These are phyloP conservation scores for Cladobotryum mycophilum DNA, from an alignment of 2,329 filamentous ascomycete species.

Conservation along the genomic window DNA sequence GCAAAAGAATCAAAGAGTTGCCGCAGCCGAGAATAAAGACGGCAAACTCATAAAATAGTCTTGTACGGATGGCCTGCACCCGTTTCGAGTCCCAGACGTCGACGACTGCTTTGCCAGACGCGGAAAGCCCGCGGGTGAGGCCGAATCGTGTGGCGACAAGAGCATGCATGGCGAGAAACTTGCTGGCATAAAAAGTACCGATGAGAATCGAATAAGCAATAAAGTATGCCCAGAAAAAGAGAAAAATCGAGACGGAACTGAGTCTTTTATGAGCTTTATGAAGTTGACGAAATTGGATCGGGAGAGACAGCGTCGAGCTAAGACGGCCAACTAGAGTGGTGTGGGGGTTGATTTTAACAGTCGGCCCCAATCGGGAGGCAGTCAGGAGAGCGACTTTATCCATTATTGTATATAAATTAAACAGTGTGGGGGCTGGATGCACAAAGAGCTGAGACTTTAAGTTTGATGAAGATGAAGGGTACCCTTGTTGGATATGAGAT, in stretches of 20 bases:
- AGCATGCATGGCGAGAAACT: constrained; percentile 21
- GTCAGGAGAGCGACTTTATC: constrained; percentile 34
- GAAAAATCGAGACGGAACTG: constrained; percentile 23
- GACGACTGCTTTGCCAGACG: constrained; percentile 22
- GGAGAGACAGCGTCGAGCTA: constrained; percentile 28
- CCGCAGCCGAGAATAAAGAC: constrained; percentile 44
- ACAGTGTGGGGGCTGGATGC: not conserved
- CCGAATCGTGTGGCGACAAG: constrained; percentile 22
- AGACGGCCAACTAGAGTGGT: constrained; percentile 28
- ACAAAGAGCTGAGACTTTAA: too few relatives aligned
- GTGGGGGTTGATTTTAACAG: constrained; percentile 22
- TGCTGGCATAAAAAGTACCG: constrained; percentile 19
- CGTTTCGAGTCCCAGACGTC: constrained; percentile 33
- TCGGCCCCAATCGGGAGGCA: constrained; percentile 30
- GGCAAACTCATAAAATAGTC: constrained; percentile 47
- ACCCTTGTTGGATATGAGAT: too few relatives aligned
- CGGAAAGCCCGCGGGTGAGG: constrained; percentile 7
- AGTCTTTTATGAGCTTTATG: constrained; percentile 12
- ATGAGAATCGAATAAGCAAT: constrained; percentile 23
- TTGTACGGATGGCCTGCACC: constrained; percentile 35
- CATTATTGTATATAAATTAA: constrained; percentile 14
- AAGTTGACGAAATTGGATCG: constrained; percentile 29
- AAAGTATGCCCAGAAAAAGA: constrained; percentile 26
- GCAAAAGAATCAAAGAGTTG: constrained; percentile 41
- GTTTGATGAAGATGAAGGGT: too few relatives aligned